Base-by-base conservation (phyloP, 352 stramenopile species). In the Thraustotheca clavata region DNA sequence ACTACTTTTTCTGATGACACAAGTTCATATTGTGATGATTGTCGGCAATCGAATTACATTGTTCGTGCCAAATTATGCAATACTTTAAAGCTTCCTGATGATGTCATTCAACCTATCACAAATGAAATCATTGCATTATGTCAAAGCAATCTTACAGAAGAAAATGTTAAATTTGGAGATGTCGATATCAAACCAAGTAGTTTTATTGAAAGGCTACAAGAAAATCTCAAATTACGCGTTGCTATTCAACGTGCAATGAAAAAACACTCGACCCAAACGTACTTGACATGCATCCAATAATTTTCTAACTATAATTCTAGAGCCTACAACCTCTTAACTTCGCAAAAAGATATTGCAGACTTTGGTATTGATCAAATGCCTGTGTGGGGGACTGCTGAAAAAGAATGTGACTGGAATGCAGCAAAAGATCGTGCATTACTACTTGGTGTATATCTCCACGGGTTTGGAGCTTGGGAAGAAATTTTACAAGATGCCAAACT, bases 401-500 rank as follows among this genome's bases (percentile, higher is more conserved):
- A 89, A 27, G 85, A 91, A 43, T 79, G 90, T 47, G 80, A 91
- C 66, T 94, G 85, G 85, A 82, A 73, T 24, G 73, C 71, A 34
- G 77, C 76, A 48, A 94, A 94, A 36, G 85, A 94, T 65, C 70
- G 82, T n/a, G 78, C 83, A 26, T 59, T 94, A 49, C 72, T 94
- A 22, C 70, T 94, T 14, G 85, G 85, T 22, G 84, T 94, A 24
- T 89, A 91, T 67, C 73, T 94, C 6, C 85, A 94, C 59, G 85
- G 85, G 20, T 92, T 94, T 73, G 81, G 85, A 50, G 77, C 74
- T 4, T 94, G 85, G 85, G 85, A 94, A 74, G 83, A 92, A 47
- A 91, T 94, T 39, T 38, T 94, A 27, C 88, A 88, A 50, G 85
- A 94, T 61, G 80, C 89, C 20, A 72, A 86, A 43, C 75, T 94